Evolutionary conservation across 1,284 basidiomycete genomes (phyloP).

Genomic region (Ustilago loliicola): DNA sequence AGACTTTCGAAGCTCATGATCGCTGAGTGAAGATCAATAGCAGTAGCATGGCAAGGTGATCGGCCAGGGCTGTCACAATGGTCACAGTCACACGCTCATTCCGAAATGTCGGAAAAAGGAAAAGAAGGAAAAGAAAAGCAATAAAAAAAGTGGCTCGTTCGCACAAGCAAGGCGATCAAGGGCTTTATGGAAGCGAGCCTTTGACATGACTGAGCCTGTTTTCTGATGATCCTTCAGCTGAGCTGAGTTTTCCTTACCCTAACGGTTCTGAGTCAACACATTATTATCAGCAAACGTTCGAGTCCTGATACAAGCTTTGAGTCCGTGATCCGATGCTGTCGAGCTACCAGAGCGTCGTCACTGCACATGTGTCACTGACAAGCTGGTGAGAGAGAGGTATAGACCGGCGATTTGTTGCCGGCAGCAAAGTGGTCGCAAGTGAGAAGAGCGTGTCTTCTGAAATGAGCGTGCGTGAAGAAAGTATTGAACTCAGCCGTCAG

Average conservation of each 20-base stretch:
- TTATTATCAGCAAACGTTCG: neutral
- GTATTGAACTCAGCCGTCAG: neutral
- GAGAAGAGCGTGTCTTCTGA: neutral
- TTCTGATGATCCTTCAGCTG: neutral
- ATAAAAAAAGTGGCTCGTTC: neutral
- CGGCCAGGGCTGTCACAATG: neutral
- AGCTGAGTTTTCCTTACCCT: neutral
- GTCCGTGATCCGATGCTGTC: neutral
- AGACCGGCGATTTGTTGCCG: neutral
- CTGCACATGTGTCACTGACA: neutral
- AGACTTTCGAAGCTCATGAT: neutral
- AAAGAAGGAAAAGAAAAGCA: neutral
- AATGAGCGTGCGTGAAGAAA: constrained; percentile 2
- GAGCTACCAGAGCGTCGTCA: neutral
- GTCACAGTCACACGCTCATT: constrained; percentile 1
- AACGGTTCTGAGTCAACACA: neutral
- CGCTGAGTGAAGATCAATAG: neutral
- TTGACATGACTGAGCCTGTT: constrained; percentile 3
- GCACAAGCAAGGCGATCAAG: neutral
- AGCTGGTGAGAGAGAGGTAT: neutral
- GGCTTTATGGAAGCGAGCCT: neutral
- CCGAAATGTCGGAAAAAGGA: neutral
- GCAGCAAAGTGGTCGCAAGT: no score
- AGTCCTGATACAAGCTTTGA: neutral
- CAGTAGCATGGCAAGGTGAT: neutral